Evolutionary conservation across 2,329 filamentous ascomycete genomes (phyloP), one percentile per base, ranked within the genome.

Genomic region (Neoarthrinium moseri): DNA sequence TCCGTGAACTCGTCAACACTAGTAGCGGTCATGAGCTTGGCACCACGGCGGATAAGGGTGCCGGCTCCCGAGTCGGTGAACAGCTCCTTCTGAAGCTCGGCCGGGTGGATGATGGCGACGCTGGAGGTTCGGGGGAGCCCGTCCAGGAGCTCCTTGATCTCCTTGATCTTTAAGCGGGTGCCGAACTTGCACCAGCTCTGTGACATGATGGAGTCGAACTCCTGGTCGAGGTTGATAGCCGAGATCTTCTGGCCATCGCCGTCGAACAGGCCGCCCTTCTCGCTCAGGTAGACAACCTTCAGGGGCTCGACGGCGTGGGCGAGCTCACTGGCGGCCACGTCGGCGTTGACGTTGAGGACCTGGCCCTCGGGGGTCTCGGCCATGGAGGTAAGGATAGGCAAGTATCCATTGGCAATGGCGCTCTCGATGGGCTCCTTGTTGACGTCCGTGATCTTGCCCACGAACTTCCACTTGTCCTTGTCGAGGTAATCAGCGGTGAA

Each of bases 241-340:
- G 92, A 96, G 62, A 97, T 97, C 74, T 96, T 95, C 74, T 92
- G 86, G 48, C 87, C 87, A 53, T 95, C 89, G 49, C 91, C 91
- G 64, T 97, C 90, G 71, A 96, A 95, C 26, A 99, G 73, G 6
- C 92, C 94, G 40, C 94, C 94, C 78, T 97, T 97, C 73, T 99
- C 94, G 5, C 91, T 95, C n/a, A 97, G 78, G 66, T 96, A 99
- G 49, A 99, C 91, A 51, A 97, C 92, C 82, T 99, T 99, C 60
- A 97, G 74, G 21, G 94, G 94, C 69, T 97, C 86, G 44, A 99
- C 75, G 46, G 88, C 83, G 49, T 89, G 85, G 20, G 94, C 92
- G 50, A 99, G 77, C 72, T 96, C 92, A 54, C 91, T 91, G 23
- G 94, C 94, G 27, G 92, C 92, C 51, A 96, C 92, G 68, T 99